These are phyloP conservation scores for Aspergillus diversus DNA, from an alignment of 495 filamentous ascomycete genomes.

Conservation along the genomic window DNA sequence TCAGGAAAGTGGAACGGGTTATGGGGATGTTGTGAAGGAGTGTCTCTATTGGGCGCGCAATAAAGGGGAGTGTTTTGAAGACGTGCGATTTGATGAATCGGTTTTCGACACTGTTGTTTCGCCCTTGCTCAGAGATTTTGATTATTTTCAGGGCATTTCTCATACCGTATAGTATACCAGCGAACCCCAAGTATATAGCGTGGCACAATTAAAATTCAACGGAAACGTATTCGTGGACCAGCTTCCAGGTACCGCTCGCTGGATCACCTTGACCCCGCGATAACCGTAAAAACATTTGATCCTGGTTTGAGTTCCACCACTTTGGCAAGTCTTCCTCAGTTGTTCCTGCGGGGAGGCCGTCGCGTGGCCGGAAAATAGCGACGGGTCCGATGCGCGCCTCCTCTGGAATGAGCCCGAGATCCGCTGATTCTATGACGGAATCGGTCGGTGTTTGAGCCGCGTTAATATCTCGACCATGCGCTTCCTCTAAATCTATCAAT, in stretches of 20 bases:
- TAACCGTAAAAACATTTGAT: constrained; percentile 28
- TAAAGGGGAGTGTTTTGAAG: constrained; percentile 14
- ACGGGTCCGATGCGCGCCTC: constrained; percentile 36
- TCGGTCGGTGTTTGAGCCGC: neutral
- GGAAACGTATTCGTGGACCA: too few relatives aligned
- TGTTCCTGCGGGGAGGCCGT: constrained; percentile 26
- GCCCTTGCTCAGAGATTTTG: constrained; percentile 13
- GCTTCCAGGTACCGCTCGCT: too few relatives aligned
- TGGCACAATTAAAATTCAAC: too few relatives aligned
- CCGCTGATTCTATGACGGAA: neutral
- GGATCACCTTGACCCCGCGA: constrained; percentile 27
- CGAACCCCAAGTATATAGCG: too few relatives aligned
- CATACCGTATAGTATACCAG: too few relatives aligned
- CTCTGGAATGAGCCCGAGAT: constrained; percentile 26
- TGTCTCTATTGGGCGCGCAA: constrained; percentile 34
- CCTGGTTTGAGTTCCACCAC: constrained; percentile 20
- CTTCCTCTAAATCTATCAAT: constrained; percentile 39
- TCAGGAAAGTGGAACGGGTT: constrained; percentile 30
- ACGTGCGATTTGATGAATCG: constrained; percentile 7
- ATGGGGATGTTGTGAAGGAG: constrained; percentile 34
- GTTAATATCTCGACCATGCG: constrained; percentile 16
- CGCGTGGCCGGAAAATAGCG: constrained; percentile 28
- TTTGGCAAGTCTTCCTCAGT: constrained; percentile 23
- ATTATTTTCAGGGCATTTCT: neutral
- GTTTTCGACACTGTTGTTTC: constrained; percentile 33